Conservation (phyloP, 441 rosid species). For the Erysimum cheiri region DNA sequence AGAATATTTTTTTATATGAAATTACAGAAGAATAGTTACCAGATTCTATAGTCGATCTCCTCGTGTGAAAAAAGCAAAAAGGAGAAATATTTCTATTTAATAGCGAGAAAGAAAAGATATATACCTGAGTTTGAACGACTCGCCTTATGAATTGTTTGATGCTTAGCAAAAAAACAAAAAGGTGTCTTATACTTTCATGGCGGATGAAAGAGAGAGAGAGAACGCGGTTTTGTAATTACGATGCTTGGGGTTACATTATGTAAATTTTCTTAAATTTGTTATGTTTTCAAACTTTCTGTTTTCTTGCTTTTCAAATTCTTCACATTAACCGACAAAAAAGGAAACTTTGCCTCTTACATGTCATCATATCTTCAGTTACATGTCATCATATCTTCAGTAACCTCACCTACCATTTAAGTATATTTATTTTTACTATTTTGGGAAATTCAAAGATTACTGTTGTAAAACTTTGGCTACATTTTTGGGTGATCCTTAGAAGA, state of each 20-base stretch:
- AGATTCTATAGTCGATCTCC: not conserved
- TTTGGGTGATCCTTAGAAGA: not conserved
- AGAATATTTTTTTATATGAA: not conserved
- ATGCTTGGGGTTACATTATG: not conserved
- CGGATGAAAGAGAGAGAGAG: conserved; percentile 14
- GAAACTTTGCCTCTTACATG: conserved; percentile 15
- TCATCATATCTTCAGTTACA: not conserved
- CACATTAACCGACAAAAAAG: not conserved
- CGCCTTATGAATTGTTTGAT: conserved; percentile 25
- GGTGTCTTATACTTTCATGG: conserved; percentile 25
- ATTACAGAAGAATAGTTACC: conserved; percentile 1
- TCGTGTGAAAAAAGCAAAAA: not conserved
- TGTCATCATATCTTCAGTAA: not conserved
- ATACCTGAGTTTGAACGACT: conserved; percentile 28
- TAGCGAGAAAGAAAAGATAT: not conserved
- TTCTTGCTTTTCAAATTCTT: not conserved
- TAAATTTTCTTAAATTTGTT: not conserved
- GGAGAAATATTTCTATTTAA: not conserved
- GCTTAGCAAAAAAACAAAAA: not conserved
- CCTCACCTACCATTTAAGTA: not conserved
- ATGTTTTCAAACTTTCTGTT: not conserved
- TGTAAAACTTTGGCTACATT: conserved; percentile 9
- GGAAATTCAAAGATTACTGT: not conserved
- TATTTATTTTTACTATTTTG: not conserved
- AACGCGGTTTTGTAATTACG: conserved; percentile 15